Conservation (phyloP, 345 rosid species). For the Brassica rapa region DNA sequence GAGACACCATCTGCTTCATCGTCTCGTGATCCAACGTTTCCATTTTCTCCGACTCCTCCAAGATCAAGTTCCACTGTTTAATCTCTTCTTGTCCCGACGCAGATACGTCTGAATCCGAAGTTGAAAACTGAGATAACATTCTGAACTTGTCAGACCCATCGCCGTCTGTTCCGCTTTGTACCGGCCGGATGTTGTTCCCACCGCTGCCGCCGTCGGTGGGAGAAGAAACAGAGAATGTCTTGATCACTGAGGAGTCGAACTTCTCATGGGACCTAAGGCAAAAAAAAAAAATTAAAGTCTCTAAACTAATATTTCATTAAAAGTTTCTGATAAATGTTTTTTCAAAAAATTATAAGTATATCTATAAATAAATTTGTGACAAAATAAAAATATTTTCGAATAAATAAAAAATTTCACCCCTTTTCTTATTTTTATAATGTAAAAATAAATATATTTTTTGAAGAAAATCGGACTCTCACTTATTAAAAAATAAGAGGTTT, state of each 20-base stretch:
- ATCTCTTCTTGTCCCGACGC: constrained; percentile 60
- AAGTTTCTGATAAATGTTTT: no score
- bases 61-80: constrained; percentile 67
- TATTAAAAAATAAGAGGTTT: no score
- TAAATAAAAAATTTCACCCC: no score
- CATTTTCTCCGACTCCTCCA: constrained; percentile 64
- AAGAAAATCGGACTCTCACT: no score
- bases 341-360: no score
- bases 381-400: no score
- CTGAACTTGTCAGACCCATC: constrained; percentile 50
- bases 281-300: no score
- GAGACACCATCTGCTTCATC: constrained; percentile 61
- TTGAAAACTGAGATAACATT: constrained; percentile 53
- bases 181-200: constrained; percentile 51
- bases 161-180: constrained; percentile 69
- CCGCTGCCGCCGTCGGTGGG: constrained; percentile 65
- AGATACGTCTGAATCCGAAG: constrained; percentile 47
- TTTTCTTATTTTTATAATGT: no score
- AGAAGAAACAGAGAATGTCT: constrained; percentile 53
- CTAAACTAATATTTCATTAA: no score
- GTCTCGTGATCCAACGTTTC: constrained; percentile 62
- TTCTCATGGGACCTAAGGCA: constrained; percentile 26
- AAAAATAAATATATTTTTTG: no score
- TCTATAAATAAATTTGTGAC: no score
- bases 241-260: constrained; percentile 52